Evolutionary conservation across 495 filamentous ascomycete genomes (phyloP).

Genomic region (Penicillium canescens): DNA sequence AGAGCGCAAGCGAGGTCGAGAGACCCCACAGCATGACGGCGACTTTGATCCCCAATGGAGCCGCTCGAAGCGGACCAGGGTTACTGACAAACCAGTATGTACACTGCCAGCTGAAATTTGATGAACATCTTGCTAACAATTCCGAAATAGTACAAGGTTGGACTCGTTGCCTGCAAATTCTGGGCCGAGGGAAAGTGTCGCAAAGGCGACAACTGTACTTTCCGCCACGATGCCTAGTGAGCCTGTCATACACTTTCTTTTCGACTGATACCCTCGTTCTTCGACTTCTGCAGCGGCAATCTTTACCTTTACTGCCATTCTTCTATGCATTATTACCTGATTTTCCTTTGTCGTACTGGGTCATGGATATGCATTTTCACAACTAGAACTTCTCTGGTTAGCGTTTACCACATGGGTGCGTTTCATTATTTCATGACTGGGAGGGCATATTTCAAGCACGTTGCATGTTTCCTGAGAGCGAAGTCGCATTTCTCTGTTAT

Average conservation of each 20-base stretch:
- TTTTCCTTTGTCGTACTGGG: background rate
- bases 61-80: slow-evolving; percentile 36
- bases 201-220: slow-evolving; percentile 86
- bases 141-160: slow-evolving; percentile 36
- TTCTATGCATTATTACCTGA: slow-evolving; percentile 5
- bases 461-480: background rate
- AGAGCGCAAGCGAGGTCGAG: slow-evolving; percentile 47
- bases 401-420: slow-evolving; percentile 4
- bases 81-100: slow-evolving; percentile 39
- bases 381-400: slow-evolving; percentile 8
- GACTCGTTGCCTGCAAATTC: slow-evolving; percentile 67
- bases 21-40: slow-evolving; percentile 31
- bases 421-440: slow-evolving; percentile 5
- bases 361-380: slow-evolving; percentile 6
- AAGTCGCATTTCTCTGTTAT: background rate
- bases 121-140: slow-evolving; percentile 15
- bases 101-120: background rate
- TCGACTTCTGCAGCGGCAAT: background rate
- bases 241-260: background rate
- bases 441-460: background rate
- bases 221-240: slow-evolving; percentile 55
- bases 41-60: slow-evolving; percentile 29
- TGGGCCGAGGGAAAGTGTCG: slow-evolving; percentile 76
- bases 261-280: slow-evolving; percentile 10
- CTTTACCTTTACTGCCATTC: background rate